These are phyloP conservation scores for Myxozyma neotropica DNA, from an alignment of 805 yeast species.

Conservation along the genomic window DNA sequence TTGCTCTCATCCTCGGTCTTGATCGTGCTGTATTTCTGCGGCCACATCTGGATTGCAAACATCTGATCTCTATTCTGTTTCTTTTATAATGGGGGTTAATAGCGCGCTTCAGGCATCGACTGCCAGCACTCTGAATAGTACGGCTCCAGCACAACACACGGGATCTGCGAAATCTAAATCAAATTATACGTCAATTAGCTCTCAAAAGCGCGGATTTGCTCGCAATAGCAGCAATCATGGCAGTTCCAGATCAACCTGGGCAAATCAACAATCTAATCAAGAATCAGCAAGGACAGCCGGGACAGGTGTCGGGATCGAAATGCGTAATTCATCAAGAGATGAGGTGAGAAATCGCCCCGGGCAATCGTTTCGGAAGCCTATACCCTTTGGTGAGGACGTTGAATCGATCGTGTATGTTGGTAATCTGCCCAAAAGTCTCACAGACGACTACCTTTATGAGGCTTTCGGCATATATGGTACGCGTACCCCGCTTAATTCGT, in stretches of 20 bases:
- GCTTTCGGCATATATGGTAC: constrained; percentile 16
- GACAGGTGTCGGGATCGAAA: too few species aligned
- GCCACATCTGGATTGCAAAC: too few species aligned
- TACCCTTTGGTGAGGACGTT: not conserved
- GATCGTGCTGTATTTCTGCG: too few species aligned
- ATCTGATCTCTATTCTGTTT: too few species aligned
- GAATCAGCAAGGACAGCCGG: not conserved
- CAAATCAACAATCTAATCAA: not conserved
- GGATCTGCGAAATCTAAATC: not conserved
- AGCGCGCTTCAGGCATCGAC: not conserved
- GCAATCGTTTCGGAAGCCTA: not conserved
- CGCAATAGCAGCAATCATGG: not conserved
- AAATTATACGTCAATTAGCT: not conserved
- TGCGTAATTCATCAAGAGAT: too few species aligned
- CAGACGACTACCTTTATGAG: constrained; percentile 14
- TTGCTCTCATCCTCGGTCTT: not conserved
- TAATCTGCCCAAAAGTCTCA: constrained; percentile 1
- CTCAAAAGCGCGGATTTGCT: not conserved
- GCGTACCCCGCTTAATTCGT: not conserved
- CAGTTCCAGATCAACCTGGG: not conserved
- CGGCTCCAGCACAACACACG: not conserved
- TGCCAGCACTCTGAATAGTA: not conserved
- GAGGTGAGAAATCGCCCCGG: not conserved
- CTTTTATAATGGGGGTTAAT: too few species aligned
- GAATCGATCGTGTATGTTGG: constrained; percentile 17